phyloP scores from a whole-genome alignment of 1,284 basidiomycete species.

The Trametes versicolor region DNA sequence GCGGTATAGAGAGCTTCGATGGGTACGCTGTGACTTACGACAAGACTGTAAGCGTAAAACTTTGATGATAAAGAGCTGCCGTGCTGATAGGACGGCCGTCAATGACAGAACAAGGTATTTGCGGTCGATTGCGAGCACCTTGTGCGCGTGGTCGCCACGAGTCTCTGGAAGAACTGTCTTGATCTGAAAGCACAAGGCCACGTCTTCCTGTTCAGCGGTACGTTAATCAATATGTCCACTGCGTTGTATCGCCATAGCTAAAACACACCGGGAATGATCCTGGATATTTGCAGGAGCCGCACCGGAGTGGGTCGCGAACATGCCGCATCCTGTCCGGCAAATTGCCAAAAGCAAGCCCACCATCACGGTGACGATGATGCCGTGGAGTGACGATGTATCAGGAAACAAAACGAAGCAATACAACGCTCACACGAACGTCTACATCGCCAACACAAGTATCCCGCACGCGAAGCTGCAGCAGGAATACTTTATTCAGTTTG shows the following conservation, averaged over 20 bases:
- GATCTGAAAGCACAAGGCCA: no score
- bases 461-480: slow-evolving; percentile 44
- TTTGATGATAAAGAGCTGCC: not conserved
- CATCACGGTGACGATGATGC: slow-evolving; percentile 28
- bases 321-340: slow-evolving; percentile 34
- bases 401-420: slow-evolving; percentile 45
- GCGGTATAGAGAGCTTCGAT: not conserved
- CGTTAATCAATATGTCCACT: not conserved
- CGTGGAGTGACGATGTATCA: slow-evolving; percentile 45
- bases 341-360: slow-evolving; percentile 32
- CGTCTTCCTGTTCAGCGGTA: no score
- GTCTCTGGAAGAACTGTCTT: no score
- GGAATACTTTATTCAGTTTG: slow-evolving; percentile 47
- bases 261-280: no score
- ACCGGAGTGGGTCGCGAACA: no score
- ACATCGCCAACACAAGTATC: slow-evolving; percentile 33
- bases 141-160: no score
- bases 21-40: not conserved
- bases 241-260: not conserved
- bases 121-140: no score
- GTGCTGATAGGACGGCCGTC: no score
- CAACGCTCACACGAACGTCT: slow-evolving; percentile 45
- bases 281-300: not conserved
- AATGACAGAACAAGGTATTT: no score
- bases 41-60: not conserved